Evolutionary conservation across 129 eudicot species (phyloP), one percentile per base, ranked within the genome.

Genomic region (Escallonia herrerae): DNA sequence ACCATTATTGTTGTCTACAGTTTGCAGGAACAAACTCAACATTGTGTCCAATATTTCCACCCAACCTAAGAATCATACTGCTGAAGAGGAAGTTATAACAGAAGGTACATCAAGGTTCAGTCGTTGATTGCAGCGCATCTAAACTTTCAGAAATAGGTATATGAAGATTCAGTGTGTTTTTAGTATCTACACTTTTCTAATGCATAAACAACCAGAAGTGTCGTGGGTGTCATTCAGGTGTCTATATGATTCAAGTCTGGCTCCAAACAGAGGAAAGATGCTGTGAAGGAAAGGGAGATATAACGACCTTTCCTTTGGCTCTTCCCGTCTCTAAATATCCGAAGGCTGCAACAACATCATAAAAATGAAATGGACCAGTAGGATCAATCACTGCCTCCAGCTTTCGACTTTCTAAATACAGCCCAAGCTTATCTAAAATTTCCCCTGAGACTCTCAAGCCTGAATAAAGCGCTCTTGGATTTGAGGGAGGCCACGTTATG

Each of bases 401-500:
- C 64, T 73, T 65, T 52, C 72, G 72, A 59, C 69, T 67, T 59
- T 78, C 83, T 9, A 78, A 58, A 69, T 49, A 73, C 2, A 75
- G 79, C 66, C 56, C 41, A 43, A 78, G 50, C 15, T 64, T 73
- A 56, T 60, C 79, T 43, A 78, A 53, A 57, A 78, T 41, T 37
- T 72, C 74, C 43, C 74, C 74, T 2, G 69, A 74, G 49, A 70
- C 80, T 45, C 71, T 81, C 69, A 81, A 70, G 33, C 86, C 45
- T 33, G 83, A 73, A 70, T 73, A 61, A 50, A 60, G 6, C 45
- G 83, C 86, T 77, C 71, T 81, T 3, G 86, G 72, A 57, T 81
- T 81, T 38, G 83, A 77, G 2, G 77, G 82, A 15, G 82, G 86
- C 82, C 82, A 76, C 15, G 83, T 77, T 75, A 81, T 77, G 77